Percentiles rank a stretch among this genome's conserved stretches.
These are phyloP conservation scores for carrot (Daucus carota) DNA, from an alignment of 129 eudicot species.

Conservation along the genomic window DNA sequence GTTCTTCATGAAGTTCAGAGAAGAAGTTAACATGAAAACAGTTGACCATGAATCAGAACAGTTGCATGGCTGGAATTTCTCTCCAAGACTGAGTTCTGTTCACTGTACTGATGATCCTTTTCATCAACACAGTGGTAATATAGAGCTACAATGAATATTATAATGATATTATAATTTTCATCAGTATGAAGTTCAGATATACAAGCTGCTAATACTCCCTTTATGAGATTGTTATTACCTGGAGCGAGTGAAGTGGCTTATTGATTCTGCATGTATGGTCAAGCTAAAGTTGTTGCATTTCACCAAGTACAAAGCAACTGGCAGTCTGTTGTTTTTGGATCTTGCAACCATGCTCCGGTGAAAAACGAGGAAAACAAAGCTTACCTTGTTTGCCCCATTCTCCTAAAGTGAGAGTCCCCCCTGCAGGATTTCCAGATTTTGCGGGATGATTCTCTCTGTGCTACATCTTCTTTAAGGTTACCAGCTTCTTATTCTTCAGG, in stretches of 20 bases:
- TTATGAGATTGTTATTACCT: not conserved
- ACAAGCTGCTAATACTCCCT: not conserved
- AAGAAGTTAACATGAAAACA: constrained; percentile 43
- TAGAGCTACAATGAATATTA: constrained; percentile 18
- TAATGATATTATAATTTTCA: not conserved
- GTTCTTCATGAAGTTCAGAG: constrained; percentile 62
- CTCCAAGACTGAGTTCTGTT: constrained; percentile 72
- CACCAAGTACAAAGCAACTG: not conserved
- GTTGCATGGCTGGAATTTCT: constrained; percentile 46
- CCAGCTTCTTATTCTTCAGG: not conserved
- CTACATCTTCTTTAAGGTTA: not conserved
- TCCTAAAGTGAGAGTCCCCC: not conserved
- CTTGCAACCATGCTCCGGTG: not conserved
- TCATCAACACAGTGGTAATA: constrained; percentile 34
- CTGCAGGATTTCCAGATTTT: not conserved
- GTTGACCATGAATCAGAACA: constrained; percentile 48
- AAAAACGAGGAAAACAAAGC: not conserved
- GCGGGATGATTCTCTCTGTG: not conserved
- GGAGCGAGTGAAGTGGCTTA: not conserved
- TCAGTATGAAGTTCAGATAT: not conserved
- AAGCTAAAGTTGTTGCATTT: not conserved
- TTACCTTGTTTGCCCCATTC: not conserved
- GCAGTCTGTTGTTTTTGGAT: not conserved
- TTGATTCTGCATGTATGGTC: not conserved
- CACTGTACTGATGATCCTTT: constrained; percentile 79